These are phyloP conservation scores for Russula brevipes DNA, from an alignment of 768 basidiomycete genomes.

Conservation along the genomic window DNA sequence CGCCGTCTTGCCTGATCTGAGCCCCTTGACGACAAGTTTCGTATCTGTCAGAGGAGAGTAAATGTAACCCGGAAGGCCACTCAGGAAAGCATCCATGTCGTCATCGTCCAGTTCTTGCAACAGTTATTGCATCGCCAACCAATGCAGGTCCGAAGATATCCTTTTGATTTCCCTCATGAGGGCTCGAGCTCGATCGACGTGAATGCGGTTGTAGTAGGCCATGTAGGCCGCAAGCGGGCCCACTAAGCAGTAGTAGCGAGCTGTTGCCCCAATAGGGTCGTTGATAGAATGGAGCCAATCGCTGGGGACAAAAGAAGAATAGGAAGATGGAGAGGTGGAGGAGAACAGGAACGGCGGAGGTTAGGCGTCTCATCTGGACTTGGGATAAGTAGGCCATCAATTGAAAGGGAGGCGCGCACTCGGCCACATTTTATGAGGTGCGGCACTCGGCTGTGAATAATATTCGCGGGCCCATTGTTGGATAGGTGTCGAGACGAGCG, in stretches of 20 bases:
- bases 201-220: neutral
- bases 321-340: constrained; percentile 15
- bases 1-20: neutral
- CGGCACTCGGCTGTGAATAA: neutral
- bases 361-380: constrained; percentile 3
- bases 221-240: neutral
- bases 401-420: constrained; percentile 6
- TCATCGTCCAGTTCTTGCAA: neutral
- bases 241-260: neutral
- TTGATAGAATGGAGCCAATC: constrained; percentile 3
- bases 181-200: neutral
- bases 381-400: neutral
- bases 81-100: neutral
- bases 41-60: neutral
- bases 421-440: constrained; percentile 9
- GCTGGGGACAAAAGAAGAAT: constrained; percentile 8
- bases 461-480: constrained; percentile 18
- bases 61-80: constrained; percentile 10
- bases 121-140: constrained; percentile 6
- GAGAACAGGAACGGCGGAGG: neutral
- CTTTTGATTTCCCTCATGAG: neutral
- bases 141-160: neutral
- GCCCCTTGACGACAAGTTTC: neutral
- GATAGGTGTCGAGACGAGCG: constrained; percentile 11
- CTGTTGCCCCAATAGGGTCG: neutral